These are phyloP conservation scores for Discostella stelligeroides DNA, from an alignment of 108 stramenopile genomes.

Conservation along the genomic window DNA sequence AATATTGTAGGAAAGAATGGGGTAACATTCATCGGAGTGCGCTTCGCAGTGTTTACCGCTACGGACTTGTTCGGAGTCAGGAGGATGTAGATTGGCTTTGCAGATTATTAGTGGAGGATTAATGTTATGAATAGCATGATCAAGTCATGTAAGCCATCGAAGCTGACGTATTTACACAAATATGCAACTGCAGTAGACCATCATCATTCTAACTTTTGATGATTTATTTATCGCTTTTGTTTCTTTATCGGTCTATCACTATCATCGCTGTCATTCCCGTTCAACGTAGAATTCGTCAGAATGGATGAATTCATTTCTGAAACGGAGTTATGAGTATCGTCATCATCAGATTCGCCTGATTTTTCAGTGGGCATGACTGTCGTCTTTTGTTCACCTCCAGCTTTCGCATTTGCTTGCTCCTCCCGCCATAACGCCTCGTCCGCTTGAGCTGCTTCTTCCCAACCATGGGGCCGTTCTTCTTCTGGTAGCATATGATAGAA, in stretches of 20 bases:
- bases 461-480: conserved; percentile 69
- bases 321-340: conserved; percentile 8
- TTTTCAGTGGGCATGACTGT: conserved; percentile 36
- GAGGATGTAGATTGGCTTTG: too few species aligned
- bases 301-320: conserved; percentile 25
- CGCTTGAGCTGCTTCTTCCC: conserved; percentile 71
- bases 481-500: conserved; percentile 80
- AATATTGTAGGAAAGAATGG: too few species aligned
- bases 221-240: not conserved
- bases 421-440: conserved; percentile 64
- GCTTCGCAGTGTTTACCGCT: too few species aligned
- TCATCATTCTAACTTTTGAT: too few species aligned
- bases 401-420: conserved; percentile 38
- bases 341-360: conserved; percentile 18
- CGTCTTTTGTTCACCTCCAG: conserved; percentile 40
- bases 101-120: too few species aligned
- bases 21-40: too few species aligned
- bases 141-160: too few species aligned
- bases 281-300: conserved; percentile 1
- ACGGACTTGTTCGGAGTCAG: too few species aligned
- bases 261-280: conserved; percentile 10
- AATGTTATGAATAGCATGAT: too few species aligned
- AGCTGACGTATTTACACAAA: too few species aligned
- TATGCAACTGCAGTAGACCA: too few species aligned
- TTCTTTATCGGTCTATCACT: conserved; percentile 4